Evolutionary conservation across 768 basidiomycete species (phyloP), one percentile per base, ranked within the genome.

Genomic region (Mycena sanguinolenta): DNA sequence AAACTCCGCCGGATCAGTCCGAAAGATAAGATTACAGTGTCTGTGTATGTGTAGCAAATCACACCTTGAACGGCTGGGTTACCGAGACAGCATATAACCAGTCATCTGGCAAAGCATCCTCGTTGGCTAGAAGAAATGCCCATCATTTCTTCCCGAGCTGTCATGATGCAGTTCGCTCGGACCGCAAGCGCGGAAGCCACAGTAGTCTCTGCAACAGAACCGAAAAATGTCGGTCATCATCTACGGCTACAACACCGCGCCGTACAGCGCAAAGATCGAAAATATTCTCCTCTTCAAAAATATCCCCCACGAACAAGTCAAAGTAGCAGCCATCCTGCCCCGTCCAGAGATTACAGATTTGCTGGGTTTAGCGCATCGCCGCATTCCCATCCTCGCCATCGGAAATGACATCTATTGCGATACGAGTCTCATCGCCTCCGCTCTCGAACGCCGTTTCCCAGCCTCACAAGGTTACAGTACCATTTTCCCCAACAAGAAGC

Each of bases 351-450:
- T 91, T 58, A 83, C 87, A 58, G 84, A 86, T 25, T 75, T 84
- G 1, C 82, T 86, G 9, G 90, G 89, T 4, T 78, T 91, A 14
- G 79, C 79, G 28, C 90, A 91, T 77, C 87, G 90, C 14, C 84
- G 87, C 17, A 88, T 91, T 28, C 89, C 89, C 13, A 80, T 91
- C 27, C 82, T 90, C 10, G 87, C 89, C 12, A 87, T 91, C 52
- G 89, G 89, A 17, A 87, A 86, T 72, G 89, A 90, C 73, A 80
- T 90, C 3, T 90, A 89, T 77, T 88, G 87, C 74, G 89, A 90
- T 76, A 89, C 87, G 14, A 84, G 63, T 55, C 63, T 64, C 63
- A 64, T 64, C 21, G 63, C 53, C 13, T 64, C 63, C 19, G 63
- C 63, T 16, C 53, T 64, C 19, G 63, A 64, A 21, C 36, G 63